A percentile compares a stretch with the other conserved stretches of the same genome.
Evolutionary conservation across 1,139 yeast species (phyloP).

Genomic region (Protomyces inundatus): DNA sequence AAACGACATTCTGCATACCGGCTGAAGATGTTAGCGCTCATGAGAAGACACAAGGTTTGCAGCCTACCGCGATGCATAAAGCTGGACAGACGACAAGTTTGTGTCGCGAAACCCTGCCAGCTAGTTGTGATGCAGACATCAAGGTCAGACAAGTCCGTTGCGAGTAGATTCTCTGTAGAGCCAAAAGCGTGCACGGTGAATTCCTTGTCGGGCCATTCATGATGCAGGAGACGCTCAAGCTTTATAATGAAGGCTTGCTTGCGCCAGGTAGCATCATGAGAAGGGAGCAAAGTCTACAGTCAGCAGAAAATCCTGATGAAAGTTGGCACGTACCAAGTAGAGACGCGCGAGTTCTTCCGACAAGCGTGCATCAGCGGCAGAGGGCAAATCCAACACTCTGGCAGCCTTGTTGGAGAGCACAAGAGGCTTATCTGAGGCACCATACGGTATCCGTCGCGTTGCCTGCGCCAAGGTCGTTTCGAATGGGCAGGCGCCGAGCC

Average conservation of each 20-base stretch:
- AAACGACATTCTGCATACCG: conserved; percentile 34
- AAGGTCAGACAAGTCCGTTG: conserved; percentile 33
- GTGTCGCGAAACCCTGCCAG: conserved; percentile 13
- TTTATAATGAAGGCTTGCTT: conserved; percentile 12
- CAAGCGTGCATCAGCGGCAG: background rate
- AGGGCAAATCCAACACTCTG: background rate
- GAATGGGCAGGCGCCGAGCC: conserved; percentile 5
- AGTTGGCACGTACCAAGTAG: background rate
- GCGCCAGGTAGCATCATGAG: background rate
- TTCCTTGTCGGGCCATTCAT: conserved; percentile 33
- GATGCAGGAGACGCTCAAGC: conserved; percentile 30
- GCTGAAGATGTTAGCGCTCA: conserved; percentile 20
- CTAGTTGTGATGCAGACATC: conserved; percentile 33
- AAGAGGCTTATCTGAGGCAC: background rate
- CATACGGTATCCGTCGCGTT: background rate
- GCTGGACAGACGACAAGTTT: conserved; percentile 31
- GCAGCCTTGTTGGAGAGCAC: background rate
- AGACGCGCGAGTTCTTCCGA: background rate
- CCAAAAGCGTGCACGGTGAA: conserved; percentile 33
- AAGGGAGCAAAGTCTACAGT: conserved; percentile 4
- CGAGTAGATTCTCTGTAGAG: conserved; percentile 33
- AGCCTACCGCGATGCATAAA: conserved; percentile 31
- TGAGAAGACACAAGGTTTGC: background rate
- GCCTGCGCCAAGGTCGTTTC: conserved; percentile 5
- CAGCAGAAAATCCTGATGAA: background rate